Percentiles rank a stretch among this genome's conserved stretches.
Conservation (phyloP, 2,329 filamentous ascomycete genomes). For the Metarhizium brunneum region DNA sequence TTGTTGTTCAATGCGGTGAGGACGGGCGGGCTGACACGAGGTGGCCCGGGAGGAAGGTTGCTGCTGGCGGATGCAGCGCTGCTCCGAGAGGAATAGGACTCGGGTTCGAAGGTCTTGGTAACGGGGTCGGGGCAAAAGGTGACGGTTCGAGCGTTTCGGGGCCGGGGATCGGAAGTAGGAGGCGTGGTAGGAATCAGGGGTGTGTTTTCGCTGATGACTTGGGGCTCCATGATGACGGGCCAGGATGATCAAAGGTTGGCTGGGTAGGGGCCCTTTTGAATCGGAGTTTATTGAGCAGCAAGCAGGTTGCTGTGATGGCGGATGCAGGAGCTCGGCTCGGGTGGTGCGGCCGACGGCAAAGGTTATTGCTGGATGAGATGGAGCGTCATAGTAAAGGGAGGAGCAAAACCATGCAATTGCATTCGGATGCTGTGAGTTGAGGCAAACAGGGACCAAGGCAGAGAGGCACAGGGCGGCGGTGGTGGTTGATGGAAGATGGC, state of each 20-base stretch:
- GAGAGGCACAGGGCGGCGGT: not conserved
- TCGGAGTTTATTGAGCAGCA: not conserved
- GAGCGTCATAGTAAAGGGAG: not conserved
- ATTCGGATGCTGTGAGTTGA: not conserved
- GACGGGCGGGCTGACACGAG: constrained; percentile 41
- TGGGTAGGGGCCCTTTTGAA: not conserved
- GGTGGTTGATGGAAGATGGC: not conserved
- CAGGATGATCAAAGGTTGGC: not conserved
- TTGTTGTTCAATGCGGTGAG: constrained; percentile 80
- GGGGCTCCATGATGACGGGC: constrained; percentile 15
- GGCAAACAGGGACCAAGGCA: not conserved
- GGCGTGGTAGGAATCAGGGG: constrained; percentile 20
- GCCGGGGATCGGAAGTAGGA: constrained; percentile 23
- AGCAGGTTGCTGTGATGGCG: not conserved
- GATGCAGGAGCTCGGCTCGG: not conserved
- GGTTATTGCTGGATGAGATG: not conserved
- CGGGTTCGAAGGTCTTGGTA: constrained; percentile 49
- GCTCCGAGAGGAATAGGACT: constrained; percentile 20
- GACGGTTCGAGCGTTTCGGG: constrained; percentile 51
- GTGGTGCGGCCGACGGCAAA: not conserved
- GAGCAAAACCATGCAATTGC: not conserved
- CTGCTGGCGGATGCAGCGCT: constrained; percentile 12
- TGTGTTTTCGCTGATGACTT: constrained; percentile 21
- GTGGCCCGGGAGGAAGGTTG: constrained; percentile 20
- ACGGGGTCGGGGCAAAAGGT: constrained; percentile 68